Evolutionary conservation across 352 stramenopile genomes (phyloP), one percentile per base, ranked within the genome.

Genomic region (Pythium monospermum): DNA sequence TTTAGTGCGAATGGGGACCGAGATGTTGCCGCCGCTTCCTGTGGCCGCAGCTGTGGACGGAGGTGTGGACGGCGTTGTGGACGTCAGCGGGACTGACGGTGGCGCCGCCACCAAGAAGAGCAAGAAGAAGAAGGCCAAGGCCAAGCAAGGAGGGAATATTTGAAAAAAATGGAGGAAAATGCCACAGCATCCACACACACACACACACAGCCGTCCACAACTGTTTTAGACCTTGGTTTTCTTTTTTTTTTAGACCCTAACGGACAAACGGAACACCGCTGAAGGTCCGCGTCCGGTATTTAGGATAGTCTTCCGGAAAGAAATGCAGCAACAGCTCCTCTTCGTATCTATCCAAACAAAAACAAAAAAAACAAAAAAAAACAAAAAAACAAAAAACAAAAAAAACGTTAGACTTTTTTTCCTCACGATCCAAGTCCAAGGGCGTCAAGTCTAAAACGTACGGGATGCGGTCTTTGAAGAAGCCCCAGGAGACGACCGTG

Each of bases 391-490:
- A 43, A n/a, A 18, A 47, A 39, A 37, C 42, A 35, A 28, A 3
- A 26, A 49, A 16, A 22, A 26, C 13, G 39, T 31, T 46, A 46
- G n/a, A n/a, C n/a, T n/a, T n/a, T 26, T 30, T 28, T 10, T 13
- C 16, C 11, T 31, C 10, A 57, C 21, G 8, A 18, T 2, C n/a
- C 21, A 7, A 19, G 4, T 4, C 3, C 15, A 7, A 13, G 15
- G 2, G 10, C 16, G 35, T 22, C 35, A 22, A 40, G 11, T 26
- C 4, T 7, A n/a, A 6, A 35, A 73, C 76, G 49, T 68, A 98
- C 54, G 92, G 84, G 57, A 99, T 98, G 53, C 95, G 83, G 53
- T 96, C 76, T 41, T 77, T 71, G 62, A 99, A 99, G 62, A 99
- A 99, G 25, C 71, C 88, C 88, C 92, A 98, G 6, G 87, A 85